These are phyloP conservation scores for Dimargaris xerosporica DNA, from an alignment of 192 early-diverging fungal species.

Conservation along the genomic window DNA sequence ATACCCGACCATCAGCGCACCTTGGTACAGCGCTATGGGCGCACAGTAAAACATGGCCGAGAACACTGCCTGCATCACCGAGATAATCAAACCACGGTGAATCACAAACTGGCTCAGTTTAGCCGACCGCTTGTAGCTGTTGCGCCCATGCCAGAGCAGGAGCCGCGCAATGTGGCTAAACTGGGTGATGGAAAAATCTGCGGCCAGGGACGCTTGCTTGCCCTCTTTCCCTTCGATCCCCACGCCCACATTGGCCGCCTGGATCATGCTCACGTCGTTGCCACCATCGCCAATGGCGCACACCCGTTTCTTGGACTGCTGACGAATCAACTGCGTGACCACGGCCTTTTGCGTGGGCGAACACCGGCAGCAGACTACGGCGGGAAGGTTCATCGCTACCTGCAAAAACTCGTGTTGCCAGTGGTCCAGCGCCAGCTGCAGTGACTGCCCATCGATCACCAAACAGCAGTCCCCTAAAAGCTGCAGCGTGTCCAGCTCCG, in stretches of 20 bases:
- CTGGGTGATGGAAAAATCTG: constrained; percentile 83
- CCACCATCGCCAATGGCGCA: constrained; percentile 92
- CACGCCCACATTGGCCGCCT: constrained; percentile 89
- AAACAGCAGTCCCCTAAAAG: constrained; percentile 59
- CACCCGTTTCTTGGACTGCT: constrained; percentile 53
- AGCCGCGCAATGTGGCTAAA: constrained; percentile 77
- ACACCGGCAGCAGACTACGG: constrained; percentile 87
- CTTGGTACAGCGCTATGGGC: constrained; percentile 89
- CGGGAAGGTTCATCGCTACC: constrained; percentile 55
- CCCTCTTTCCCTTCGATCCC: constrained; percentile 96
- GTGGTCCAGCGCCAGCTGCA: constrained; percentile 62
- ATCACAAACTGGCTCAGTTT: constrained; percentile 94
- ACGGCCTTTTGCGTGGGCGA: constrained; percentile 96
- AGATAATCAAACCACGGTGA: constrained; percentile 92
- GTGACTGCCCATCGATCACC: constrained; percentile 85
- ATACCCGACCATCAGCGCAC: constrained; percentile 76
- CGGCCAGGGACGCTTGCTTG: constrained; percentile 81
- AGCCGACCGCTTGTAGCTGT: constrained; percentile 85
- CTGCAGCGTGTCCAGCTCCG: constrained; percentile 58
- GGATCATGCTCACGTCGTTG: constrained; percentile 97
- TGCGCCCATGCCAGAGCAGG: constrained; percentile 88
- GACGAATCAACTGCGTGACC: constrained; percentile 65
- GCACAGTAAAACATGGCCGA: constrained; percentile 94
- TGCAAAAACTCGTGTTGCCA: constrained; percentile 65
- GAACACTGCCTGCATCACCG: constrained; percentile 95